A percentile compares a stretch with the other conserved stretches of the same genome.
Conservation (phyloP, 2,329 filamentous ascomycete genomes). For the Aspergillus jensenii region DNA sequence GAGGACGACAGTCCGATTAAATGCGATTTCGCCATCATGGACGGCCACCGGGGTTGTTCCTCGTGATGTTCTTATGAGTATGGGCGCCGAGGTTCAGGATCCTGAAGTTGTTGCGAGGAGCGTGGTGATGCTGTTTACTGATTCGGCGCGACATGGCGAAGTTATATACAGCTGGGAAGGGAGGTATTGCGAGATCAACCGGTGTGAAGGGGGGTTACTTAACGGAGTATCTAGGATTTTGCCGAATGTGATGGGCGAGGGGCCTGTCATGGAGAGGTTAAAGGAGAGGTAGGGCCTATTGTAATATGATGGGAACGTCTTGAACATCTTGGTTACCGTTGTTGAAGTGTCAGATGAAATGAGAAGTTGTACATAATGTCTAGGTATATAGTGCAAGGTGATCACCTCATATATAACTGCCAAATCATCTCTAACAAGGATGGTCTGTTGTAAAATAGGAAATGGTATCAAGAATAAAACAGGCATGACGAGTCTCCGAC, state of each 20-base stretch:
- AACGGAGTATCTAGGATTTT: slow-evolving; percentile 6
- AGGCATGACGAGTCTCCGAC: neutral
- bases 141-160: slow-evolving; percentile 50
- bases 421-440: no score
- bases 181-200: slow-evolving; percentile 55
- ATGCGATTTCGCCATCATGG: slow-evolving; percentile 58
- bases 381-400: no score
- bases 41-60: slow-evolving; percentile 53
- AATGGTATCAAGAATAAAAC: neutral
- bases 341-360: no score
- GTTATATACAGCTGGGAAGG: slow-evolving; percentile 53
- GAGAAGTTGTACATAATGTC: no score
- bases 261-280: slow-evolving; percentile 14
- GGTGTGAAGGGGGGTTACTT: slow-evolving; percentile 31
- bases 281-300: neutral
- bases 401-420: no score
- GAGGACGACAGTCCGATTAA: slow-evolving; percentile 47
- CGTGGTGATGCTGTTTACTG: slow-evolving; percentile 52
- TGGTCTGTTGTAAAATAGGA: neutral
- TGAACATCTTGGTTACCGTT: no score
- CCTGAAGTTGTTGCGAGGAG: slow-evolving; percentile 50
- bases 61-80: slow-evolving; percentile 20
- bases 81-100: slow-evolving; percentile 39
- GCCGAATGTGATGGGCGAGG: slow-evolving; percentile 12
- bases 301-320: neutral